Conservation (phyloP, 352 stramenopile genomes). For the Vaucheria bursata region DNA sequence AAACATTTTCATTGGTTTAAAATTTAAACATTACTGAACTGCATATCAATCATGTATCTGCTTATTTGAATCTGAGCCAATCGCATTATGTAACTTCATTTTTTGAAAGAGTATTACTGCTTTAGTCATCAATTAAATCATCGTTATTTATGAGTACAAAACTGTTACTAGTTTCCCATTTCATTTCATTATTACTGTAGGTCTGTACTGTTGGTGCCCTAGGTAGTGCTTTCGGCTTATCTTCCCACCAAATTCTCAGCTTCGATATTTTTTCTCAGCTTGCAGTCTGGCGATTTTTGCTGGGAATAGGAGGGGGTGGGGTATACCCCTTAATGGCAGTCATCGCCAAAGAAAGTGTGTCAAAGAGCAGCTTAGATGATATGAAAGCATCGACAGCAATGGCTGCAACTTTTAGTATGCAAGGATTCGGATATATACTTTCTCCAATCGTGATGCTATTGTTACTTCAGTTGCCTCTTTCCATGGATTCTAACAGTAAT, state of each 20-base stretch:
- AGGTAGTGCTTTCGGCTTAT: constrained; percentile 31
- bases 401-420: constrained; percentile 13
- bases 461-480: neutral
- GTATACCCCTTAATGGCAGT: constrained; percentile 7
- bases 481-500: neutral
- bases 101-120: too few species aligned
- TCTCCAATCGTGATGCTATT: constrained; percentile 15
- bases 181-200: neutral
- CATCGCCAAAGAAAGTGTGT: neutral
- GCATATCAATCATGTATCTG: too few species aligned
- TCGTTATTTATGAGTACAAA: too few species aligned
- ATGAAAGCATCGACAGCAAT: neutral
- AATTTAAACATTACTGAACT: too few species aligned
- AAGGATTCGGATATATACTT: constrained; percentile 6
- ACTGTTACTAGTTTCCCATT: too few species aligned
- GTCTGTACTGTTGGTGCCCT: constrained; percentile 6
- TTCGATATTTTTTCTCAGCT: constrained; percentile 25
- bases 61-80: too few species aligned
- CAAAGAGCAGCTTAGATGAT: neutral
- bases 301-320: constrained; percentile 33
- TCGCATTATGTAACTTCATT: too few species aligned
- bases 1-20: too few species aligned
- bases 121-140: too few species aligned
- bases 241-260: neutral
- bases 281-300: constrained; percentile 26